Evolutionary conservation across 2,329 filamentous ascomycete species (phyloP), one percentile per base, ranked within the genome.

Genomic region (Botryosphaeria dothidea): DNA sequence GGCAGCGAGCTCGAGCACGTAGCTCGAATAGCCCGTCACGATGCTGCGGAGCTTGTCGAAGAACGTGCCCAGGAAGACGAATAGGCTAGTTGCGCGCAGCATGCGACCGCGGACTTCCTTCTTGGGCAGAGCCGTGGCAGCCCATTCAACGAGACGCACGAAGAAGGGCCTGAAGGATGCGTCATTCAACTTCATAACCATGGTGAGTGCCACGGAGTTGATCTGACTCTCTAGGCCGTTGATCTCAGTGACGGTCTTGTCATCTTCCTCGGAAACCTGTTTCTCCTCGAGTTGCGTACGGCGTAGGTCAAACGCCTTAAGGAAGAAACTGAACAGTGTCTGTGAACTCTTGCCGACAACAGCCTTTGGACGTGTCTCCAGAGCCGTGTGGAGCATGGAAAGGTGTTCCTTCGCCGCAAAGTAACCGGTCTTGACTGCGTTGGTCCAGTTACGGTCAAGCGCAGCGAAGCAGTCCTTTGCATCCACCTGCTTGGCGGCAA

Each of bases 101-200:
- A 84, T 78, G 67, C 82, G 84, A 61, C 88, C 89, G 25, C 79
- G 70, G 15, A 75, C 75, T 71, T 92, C 89, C 66, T 84, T 85
- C 79, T 89, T 88, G 19, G 88, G 79, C 49, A 91, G 77, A 0
- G 83, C 84, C 2, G 82, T 80, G 19, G 82, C 83, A 0, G 90
- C 86, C 91, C 93, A 97, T 65, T 96, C 92, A 51, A 96, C 84
- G n/a, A 97, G 81, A 68, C 90, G 87, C 17, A 88, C 85, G 81
- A 98, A 99, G 68, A 99, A 88, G 0, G 95, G 96, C 13, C 93
- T 86, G 87, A 99, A 99, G 0, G 91, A 88, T 0, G 91, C 89
- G 74, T 99, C 95, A 79, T 97, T 98, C 67, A 99, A 86, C 82
- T 98, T 98, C 82, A 96, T 92, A 62, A 97, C 91, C 88, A 97